These are phyloP conservation scores for Colletotrichum eleusines DNA, from an alignment of 2,329 filamentous ascomycete species.

Conservation along the genomic window DNA sequence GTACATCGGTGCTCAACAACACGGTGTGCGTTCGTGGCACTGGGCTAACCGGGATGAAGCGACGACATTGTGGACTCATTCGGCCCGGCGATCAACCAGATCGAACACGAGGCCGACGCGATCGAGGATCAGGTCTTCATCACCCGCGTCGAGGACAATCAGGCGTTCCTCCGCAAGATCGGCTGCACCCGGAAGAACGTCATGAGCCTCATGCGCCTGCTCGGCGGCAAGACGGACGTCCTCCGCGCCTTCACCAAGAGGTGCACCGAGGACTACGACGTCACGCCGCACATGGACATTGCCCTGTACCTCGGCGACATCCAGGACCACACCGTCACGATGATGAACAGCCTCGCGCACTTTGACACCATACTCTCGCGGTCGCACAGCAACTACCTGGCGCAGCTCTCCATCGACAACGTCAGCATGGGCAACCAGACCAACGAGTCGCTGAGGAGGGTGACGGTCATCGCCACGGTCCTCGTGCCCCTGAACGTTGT, in stretches of 20 bases:
- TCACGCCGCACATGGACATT: slow-evolving; percentile 95
- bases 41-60: slow-evolving; percentile 54
- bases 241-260: slow-evolving; percentile 97
- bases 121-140: slow-evolving; percentile 98
- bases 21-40: neutral
- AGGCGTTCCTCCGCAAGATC: slow-evolving; percentile 88
- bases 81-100: slow-evolving; percentile 86
- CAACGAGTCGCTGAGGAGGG: slow-evolving; percentile 92
- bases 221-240: slow-evolving; percentile 97
- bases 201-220: slow-evolving; percentile 89
- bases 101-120: slow-evolving; percentile 88
- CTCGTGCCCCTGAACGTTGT: slow-evolving; percentile 94
- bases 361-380: slow-evolving; percentile 98
- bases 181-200: slow-evolving; percentile 93
- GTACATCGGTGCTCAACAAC: neutral
- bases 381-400: slow-evolving; percentile 94
- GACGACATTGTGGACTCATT: slow-evolving; percentile 98
- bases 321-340: slow-evolving; percentile 98
- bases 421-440: slow-evolving; percentile 88
- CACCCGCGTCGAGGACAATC: slow-evolving; percentile 89
- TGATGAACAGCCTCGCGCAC: slow-evolving; percentile 96
- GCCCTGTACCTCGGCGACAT: slow-evolving; percentile 97
- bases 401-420: slow-evolving; percentile 92
- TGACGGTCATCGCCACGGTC: slow-evolving; percentile 93
- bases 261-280: slow-evolving; percentile 96